Evolutionary conservation across 1,139 yeast species (phyloP), one percentile per base, ranked within the genome.

Genomic region (Kurtzmaniella quercitrusa): DNA sequence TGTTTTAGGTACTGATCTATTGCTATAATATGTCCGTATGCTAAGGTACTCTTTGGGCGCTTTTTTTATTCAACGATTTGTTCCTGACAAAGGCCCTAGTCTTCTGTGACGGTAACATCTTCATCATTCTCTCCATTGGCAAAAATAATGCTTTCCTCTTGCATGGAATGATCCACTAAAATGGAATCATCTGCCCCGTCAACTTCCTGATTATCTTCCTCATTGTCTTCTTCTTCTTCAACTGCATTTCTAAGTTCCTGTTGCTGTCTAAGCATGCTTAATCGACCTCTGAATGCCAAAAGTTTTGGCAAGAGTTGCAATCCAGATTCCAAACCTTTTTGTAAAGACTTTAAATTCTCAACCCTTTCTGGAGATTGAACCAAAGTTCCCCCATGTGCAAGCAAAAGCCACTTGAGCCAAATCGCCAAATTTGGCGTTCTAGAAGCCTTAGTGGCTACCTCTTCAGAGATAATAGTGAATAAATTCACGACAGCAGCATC

Each of bases 331-430:
- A 68, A 57, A 2, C 61, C 57, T 3, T 40, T 39, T 40, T 65
- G 65, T 44, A 78, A 59, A 4, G 55, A 47, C 43, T 59, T 64
- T 46, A 71, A 56, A 46, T 61, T 53, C 1, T 54, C 63, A n/a
- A 58, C 50, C 34, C 63, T 63, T 8, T 60, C 66, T 3, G 57
- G 41, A 36, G 64, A 64, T 42, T 60, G 60, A 14, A 71, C 61
- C 19, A 76, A 55, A 30, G 64, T 53, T 1, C 70, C 68, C 12
- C 81, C 81, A 46, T 74, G 71, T 11, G 66, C 53, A 23, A 77
- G 56, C 34, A 78, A 58, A 9, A 76, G 46, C 75, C 77, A 74
- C 53, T 74, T 74, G 46, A 78, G 60, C 83, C 82, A 78, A 14
- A 70, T 43, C 3, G 71, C 63, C 33, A 68, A 54, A 4, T 61